Base-by-base conservation (phyloP, 192 early-diverging fungal species). In the Mortierella alpina region DNA sequence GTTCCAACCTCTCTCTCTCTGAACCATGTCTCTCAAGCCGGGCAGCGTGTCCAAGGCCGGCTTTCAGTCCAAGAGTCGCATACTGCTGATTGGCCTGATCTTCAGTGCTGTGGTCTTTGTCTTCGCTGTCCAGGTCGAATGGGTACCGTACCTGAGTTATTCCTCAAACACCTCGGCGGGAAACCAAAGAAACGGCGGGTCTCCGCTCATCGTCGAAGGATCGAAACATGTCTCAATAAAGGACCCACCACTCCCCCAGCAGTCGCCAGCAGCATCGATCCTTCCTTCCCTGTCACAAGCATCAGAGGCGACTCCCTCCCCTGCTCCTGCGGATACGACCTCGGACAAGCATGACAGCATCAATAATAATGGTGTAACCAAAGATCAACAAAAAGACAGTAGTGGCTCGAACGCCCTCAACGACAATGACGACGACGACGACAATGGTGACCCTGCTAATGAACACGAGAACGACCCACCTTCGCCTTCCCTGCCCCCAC, bases 121-220 rank as follows among this genome's bases (percentile, higher is more conserved):
- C 31, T 40, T 68, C 54, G 70, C 70, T 7, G 70, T 54, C 22
- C 77, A 80, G 46, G 31, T 80, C 49, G 53, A 80, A 18, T 80
- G 69, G 69, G 77, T 72, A 6, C 77, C 77, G 18, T 63, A 80
- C 77, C 63, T 72, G 52, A 63, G 47, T 0, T 58, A 42, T 22
- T 71, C 42, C 20, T 67, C 63, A 5, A 40, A 45, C 13, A 40
- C 72, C 41, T 47, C 39, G 10, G 14, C 54, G n/a, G 13, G 45
- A 42, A 39, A 62, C 23, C 63, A 51, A 48, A 6, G 8, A 6
- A 49, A 6, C 45, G 18, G 11, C n/a, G 31, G 31, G 31, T 31
- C 31, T 3, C 31, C 31, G 31, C 31, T 31, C 31, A 31, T 48
- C 17, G 1, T 6, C 45, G 48, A 63, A 20, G 17, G 47, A 2